Base-by-base conservation (phyloP, 345 rosid genomes). In the Salix dunnii region DNA sequence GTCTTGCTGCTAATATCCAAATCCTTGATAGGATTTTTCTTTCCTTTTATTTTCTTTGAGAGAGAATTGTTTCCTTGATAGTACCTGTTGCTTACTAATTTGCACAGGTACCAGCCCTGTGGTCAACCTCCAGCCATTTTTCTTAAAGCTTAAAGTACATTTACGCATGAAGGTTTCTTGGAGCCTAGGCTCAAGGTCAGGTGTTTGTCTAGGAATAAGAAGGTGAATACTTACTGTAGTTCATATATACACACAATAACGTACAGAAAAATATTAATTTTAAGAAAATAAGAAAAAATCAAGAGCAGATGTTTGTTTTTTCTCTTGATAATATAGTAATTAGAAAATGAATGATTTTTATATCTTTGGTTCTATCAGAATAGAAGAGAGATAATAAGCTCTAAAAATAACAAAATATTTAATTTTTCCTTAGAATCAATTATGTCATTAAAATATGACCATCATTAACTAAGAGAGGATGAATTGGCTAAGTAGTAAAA, bases 51-150 rank as follows among this genome's bases (percentile, higher is more conserved):
- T 0, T 55, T n/a, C 8, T 55, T n/a, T 3, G 23, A 21, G 12
- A 9, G 28, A n/a, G 28, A 55, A 55, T n/a, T 4, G 4, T 27
- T n/a, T 55, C 62, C 62, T n/a, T 55, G 62, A 55, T n/a, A 55
- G 28, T 9, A 55, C 14, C 23, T 55, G 23, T 55, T 74, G 63
- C 71, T 33, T 33, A 36, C 21, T 71, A 14, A 35, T 43, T 55
- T 66, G 77, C 73, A 17, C 28, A 74, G 51, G 46, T 60, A 53
- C 72, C 51, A 7, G 42, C 58, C 66, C 31, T 73, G 33, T 67
- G 68, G 31, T 66, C 30, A 27, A 51, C 42, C 12, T 74, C 17
- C 40, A 55, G 14, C 27, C 5, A 55, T 9, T 55, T 4, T 55
- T 55, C 27, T 55, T 55, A n/a, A 55, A 55, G 62, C 23, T 0